Evolutionary conservation across 495 filamentous ascomycete genomes (phyloP).

Genomic region (Neurospora sp.): DNA sequence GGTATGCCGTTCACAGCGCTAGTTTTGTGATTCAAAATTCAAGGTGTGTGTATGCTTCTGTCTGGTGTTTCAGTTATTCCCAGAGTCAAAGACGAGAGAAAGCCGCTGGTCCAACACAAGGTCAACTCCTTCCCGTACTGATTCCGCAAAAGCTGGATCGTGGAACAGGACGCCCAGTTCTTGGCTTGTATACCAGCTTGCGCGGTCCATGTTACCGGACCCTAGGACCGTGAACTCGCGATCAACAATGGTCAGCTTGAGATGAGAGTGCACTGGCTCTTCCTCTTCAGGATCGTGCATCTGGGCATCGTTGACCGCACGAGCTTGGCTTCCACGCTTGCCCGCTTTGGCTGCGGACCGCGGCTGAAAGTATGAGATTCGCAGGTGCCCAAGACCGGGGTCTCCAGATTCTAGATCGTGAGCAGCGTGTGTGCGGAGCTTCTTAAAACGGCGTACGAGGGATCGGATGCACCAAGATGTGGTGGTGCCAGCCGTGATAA

Average conservation of each 20-base stretch:
- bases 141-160: conserved; percentile 30
- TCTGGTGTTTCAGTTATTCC: not conserved
- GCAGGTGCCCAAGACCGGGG: conserved; percentile 27
- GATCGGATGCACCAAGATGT: conserved; percentile 47
- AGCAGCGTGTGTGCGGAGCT: conserved; percentile 5
- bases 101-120: conserved; percentile 34
- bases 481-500: conserved; percentile 57
- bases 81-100: conserved; percentile 25
- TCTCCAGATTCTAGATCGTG: conserved; percentile 23
- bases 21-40: not conserved
- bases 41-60: not conserved
- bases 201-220: conserved; percentile 67
- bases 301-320: not conserved
- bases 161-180: conserved; percentile 63
- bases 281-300: conserved; percentile 8
- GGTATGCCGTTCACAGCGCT: not conserved
- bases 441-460: conserved; percentile 38
- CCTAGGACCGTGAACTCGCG: conserved; percentile 50
- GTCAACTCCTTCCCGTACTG: conserved; percentile 32
- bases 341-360: not conserved
- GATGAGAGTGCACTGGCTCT: conserved; percentile 57
- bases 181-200: conserved; percentile 69
- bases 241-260: conserved; percentile 61
- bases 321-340: not conserved
- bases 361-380: conserved; percentile 40